Conservation (phyloP, 441 rosid species). For the Mallotus repandus region DNA sequence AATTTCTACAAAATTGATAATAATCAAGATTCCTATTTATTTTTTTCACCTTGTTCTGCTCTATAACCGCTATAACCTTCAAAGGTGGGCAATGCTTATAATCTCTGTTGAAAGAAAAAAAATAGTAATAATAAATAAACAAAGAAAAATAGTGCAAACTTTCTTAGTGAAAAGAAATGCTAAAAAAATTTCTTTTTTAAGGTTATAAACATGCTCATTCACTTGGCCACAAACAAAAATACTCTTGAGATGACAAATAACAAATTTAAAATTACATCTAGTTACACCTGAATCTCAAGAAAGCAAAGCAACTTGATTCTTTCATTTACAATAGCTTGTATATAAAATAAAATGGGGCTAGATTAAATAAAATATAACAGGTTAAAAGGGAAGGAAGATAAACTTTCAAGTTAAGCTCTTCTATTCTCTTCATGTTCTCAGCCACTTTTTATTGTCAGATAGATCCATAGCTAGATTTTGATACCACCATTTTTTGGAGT, state of each 20-base stretch:
- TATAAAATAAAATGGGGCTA: neutral
- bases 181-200: neutral
- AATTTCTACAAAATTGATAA: neutral
- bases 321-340: neutral
- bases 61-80: constrained; percentile 94
- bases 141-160: neutral
- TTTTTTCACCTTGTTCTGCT: constrained; percentile 90
- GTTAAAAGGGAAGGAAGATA: constrained; percentile 12
- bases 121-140: neutral
- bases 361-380: neutral
- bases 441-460: too few relatives aligned
- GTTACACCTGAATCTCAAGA: neutral
- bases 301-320: neutral
- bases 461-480: too few relatives aligned
- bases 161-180: neutral
- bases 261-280: neutral
- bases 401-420: too few relatives aligned
- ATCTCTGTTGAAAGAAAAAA: constrained; percentile 48
- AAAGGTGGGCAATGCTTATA: constrained; percentile 67
- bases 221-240: neutral
- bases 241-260: neutral
- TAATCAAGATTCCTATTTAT: constrained; percentile 21
- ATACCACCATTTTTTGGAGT: too few relatives aligned
- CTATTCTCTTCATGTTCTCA: too few relatives aligned
- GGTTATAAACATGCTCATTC: neutral